These are phyloP conservation scores for Cryptosporidium felis DNA, from an alignment of 169 alveolate species.

Conservation along the genomic window DNA sequence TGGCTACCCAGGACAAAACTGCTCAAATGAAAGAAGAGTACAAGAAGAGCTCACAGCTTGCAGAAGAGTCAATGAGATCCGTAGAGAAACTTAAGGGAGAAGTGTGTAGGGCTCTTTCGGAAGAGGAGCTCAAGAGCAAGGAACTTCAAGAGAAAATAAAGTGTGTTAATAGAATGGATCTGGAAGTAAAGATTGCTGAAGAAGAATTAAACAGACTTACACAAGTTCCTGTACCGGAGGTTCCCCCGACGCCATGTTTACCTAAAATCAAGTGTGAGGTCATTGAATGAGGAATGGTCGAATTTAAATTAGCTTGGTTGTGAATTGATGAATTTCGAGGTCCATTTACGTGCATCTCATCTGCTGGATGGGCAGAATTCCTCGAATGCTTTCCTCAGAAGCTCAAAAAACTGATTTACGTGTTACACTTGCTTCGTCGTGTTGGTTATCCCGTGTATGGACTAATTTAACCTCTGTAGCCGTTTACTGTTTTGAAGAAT, in stretches of 20 bases:
- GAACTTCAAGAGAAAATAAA: conserved; percentile 4
- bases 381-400: neutral
- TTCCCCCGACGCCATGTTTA: conserved; percentile 12
- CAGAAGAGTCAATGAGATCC: conserved; percentile 21
- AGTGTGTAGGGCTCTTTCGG: conserved; percentile 13
- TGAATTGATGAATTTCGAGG: neutral
- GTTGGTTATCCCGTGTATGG: neutral
- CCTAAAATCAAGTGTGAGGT: conserved; percentile 8
- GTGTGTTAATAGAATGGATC: conserved; percentile 16
- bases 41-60: neutral
- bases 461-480: too few relatives aligned
- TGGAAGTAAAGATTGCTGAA: neutral
- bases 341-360: neutral
- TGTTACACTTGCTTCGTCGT: too few relatives aligned
- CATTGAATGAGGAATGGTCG: neutral
- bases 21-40: neutral
- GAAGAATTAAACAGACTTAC: neutral
- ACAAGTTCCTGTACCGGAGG: neutral
- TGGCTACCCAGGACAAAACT: conserved; percentile 4
- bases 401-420: neutral
- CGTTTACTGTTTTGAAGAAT: too few relatives aligned
- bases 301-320: too few relatives aligned
- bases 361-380: neutral
- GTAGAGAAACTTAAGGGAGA: conserved; percentile 11
- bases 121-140: conserved; percentile 25